Evolutionary conservation across 2,329 filamentous ascomycete species (phyloP).

Genomic region (Juglanconis oblonga): DNA sequence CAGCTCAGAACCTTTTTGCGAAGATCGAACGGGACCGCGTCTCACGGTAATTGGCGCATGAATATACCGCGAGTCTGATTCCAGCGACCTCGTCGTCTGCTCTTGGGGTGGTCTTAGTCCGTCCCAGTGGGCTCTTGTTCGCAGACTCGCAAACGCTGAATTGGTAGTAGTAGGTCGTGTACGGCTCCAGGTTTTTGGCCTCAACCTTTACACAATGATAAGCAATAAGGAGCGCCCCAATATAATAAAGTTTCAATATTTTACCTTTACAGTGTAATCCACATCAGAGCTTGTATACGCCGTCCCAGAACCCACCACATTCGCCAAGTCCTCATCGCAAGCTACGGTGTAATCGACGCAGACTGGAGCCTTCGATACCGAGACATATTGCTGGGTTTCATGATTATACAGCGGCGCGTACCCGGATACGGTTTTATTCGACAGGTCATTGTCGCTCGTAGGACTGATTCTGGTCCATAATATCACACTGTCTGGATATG

Average conservation of each 20-base stretch:
- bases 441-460: slow-evolving; percentile 41
- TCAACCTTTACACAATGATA: slow-evolving; percentile 49
- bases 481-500: slow-evolving; percentile 53
- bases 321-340: slow-evolving; percentile 37
- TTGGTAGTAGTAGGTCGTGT: slow-evolving; percentile 67
- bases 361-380: slow-evolving; percentile 56
- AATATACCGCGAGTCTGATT: slow-evolving; percentile 66
- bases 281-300: slow-evolving; percentile 71
- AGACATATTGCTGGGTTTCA: slow-evolving; percentile 41
- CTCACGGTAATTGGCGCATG: slow-evolving; percentile 65
- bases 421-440: slow-evolving; percentile 39
- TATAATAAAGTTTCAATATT: background rate
- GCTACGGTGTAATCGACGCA: slow-evolving; percentile 66
- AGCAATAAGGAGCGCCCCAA: background rate
- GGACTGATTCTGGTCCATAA: slow-evolving; percentile 43
- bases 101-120: slow-evolving; percentile 67
- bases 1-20: background rate
- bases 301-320: slow-evolving; percentile 51
- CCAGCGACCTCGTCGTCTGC: slow-evolving; percentile 53
- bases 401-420: slow-evolving; percentile 39
- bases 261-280: slow-evolving; percentile 71
- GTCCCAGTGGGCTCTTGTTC: slow-evolving; percentile 59
- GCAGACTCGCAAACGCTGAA: slow-evolving; percentile 66
- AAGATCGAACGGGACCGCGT: background rate
- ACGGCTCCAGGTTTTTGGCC: slow-evolving; percentile 58